Conservation (phyloP, 2,329 filamentous ascomycete species). For the Fusarium incarnatum region DNA sequence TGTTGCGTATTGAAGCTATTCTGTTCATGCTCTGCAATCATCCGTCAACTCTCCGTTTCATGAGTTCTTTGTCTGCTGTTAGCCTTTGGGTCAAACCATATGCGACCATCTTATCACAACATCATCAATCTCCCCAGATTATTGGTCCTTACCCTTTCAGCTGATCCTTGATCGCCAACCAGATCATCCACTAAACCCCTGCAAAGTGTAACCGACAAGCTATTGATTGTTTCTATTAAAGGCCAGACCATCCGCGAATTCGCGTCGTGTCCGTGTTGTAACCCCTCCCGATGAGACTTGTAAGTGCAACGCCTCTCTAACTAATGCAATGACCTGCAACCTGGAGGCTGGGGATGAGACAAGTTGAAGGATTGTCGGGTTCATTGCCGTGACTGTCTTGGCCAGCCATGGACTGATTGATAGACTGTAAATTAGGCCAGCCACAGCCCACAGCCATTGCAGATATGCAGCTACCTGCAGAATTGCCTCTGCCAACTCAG, state of each 20-base stretch:
- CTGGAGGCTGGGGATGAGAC: constrained; percentile 33
- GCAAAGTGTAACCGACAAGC: constrained; percentile 11
- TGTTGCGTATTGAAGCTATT: background rate
- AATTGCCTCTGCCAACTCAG: constrained; percentile 26
- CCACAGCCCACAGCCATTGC: background rate
- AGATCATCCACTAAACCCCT: constrained; percentile 19
- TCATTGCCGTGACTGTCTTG: background rate
- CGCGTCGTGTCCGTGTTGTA: constrained; percentile 43
- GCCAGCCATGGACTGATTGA: background rate
- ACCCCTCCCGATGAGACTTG: constrained; percentile 23
- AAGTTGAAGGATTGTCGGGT: background rate
- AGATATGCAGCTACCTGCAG: background rate
- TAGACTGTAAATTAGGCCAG: background rate
- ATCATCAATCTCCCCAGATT: background rate
- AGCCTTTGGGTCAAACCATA: background rate
- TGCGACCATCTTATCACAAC: constrained; percentile 40
- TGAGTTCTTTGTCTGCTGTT: background rate
- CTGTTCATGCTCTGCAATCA: background rate
- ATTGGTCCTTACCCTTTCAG: constrained; percentile 23
- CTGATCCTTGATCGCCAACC: constrained; percentile 34
- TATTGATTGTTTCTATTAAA: constrained; percentile 38
- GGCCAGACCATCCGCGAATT: constrained; percentile 43
- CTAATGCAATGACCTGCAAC: constrained; percentile 35
- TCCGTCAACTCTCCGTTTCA: no score
- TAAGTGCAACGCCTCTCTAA: constrained; percentile 15